A percentile compares a stretch with the other conserved stretches of the same genome.
Conservation (phyloP, 2,329 filamentous ascomycete genomes). For the Fusarium incarnatum region DNA sequence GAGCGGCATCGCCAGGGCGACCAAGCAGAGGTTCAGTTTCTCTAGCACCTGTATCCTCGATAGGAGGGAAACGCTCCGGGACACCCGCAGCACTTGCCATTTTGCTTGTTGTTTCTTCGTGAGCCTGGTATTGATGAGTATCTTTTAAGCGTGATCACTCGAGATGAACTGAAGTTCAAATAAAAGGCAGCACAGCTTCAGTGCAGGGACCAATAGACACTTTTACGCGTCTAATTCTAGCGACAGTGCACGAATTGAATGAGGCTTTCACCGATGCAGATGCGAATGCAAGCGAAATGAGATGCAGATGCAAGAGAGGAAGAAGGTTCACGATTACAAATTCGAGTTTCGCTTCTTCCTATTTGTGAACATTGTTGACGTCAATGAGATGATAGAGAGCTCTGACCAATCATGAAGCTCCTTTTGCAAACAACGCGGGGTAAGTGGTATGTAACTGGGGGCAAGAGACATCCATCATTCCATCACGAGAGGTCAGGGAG, state of each 20-base stretch:
- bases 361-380: conserved; percentile 32
- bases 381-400: conserved; percentile 39
- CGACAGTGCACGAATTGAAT: neutral
- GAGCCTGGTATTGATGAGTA: neutral
- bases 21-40: conserved; percentile 61
- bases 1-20: conserved; percentile 77
- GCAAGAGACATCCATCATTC: conserved; percentile 5
- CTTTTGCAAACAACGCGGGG: conserved; percentile 44
- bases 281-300: neutral
- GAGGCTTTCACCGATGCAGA: neutral
- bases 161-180: neutral
- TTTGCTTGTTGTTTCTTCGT: conserved; percentile 4
- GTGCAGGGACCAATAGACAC: neutral
- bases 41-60: conserved; percentile 43
- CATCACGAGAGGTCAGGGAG: conserved; percentile 21
- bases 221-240: neutral
- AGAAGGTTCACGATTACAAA: conserved; percentile 17
- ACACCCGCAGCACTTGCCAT: conserved; percentile 79
- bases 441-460: conserved; percentile 11
- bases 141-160: neutral
- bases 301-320: neutral
- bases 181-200: neutral
- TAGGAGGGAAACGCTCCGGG: conserved; percentile 60
- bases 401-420: conserved; percentile 42
- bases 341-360: conserved; percentile 10